Evolutionary conservation across 148 eudicot species (phyloP), one percentile per base, ranked within the genome.

Genomic region (Silene conica): DNA sequence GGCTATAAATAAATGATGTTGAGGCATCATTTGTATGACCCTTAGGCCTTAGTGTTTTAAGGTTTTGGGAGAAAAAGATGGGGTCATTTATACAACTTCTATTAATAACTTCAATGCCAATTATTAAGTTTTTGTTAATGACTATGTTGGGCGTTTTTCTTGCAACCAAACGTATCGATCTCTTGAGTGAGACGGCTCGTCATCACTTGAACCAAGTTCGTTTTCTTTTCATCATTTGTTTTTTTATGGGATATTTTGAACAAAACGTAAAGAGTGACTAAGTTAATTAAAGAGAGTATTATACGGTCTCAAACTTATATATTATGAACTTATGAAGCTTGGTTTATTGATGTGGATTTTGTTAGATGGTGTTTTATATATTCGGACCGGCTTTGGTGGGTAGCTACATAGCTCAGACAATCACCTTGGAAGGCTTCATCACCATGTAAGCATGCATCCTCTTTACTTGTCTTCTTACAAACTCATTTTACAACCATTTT

Each of bases 371-470:
- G 70, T 85, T 78, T 60, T 85, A 43, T 34, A 83, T 82, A 9
- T 82, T 85, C 70, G 72, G 75, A 67, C 88, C 88, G 8, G 84
- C 88, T 1, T 67, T 85, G 16, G 88, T 85, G 21, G 76, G 79
- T 56, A 81, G 79, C 78, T 77, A 73, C 76, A 63, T 85, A 18
- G 83, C 87, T 59, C 74, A 75, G 70, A 77, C 85, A 9, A 61
- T 82, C 46, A 82, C 85, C 22, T 56, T 69, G 11, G 50, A 73
- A 18, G 77, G 79, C 72, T 69, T 85, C 28, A 66, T 70, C 18
- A 48, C 70, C 56, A 46, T 85, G 85, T 82, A 50, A 75, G 87
- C 13, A 26, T 71, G 18, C 23, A 19, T 48, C 3, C 3, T 8
- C 28, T 19, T 59, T 19, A 8, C 11, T 59, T 21, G 25, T 31